Evolutionary conservation across 805 yeast species (phyloP).

Genomic region (Ogataea nonfermentans): DNA sequence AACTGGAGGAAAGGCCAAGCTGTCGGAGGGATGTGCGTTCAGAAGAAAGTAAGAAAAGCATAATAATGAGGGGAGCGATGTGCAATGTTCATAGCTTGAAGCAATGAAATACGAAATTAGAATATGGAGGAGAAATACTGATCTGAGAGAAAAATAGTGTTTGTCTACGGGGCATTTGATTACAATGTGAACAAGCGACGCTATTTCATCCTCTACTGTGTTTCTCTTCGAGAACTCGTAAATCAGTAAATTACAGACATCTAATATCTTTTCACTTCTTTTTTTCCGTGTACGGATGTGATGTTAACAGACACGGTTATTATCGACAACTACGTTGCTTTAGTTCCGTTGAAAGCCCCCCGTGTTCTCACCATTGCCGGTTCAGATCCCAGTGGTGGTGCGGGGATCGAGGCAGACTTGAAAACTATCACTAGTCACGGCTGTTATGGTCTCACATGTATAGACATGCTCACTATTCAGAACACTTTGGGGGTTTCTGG

Average conservation of each 20-base stretch:
- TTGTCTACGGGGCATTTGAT: too few species aligned
- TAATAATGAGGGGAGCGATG: constrained; percentile 11
- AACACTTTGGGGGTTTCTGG: constrained; percentile 51
- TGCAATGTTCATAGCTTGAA: constrained; percentile 11
- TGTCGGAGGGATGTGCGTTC: constrained; percentile 99
- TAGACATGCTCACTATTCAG: constrained; percentile 79
- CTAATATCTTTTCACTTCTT: background rate
- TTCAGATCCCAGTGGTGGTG: constrained; percentile 86
- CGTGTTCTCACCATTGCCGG: constrained; percentile 60
- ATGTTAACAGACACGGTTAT: background rate
- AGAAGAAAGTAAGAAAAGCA: constrained; percentile 80
- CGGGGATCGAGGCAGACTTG: constrained; percentile 87
- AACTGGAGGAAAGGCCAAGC: constrained; percentile 99
- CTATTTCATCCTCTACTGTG: too few species aligned
- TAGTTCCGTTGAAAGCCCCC: constrained; percentile 19
- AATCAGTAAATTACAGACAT: too few species aligned
- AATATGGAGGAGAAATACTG: background rate
- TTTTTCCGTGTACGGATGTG: constrained; percentile 5
- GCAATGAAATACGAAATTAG: constrained; percentile 12
- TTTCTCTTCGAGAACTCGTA: too few species aligned
- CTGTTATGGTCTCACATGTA: constrained; percentile 74
- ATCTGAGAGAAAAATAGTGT: too few species aligned
- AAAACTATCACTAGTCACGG: constrained; percentile 75
- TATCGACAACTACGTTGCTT: background rate
- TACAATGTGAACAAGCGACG: too few species aligned